Percentiles rank a stretch among this genome's conserved stretches.
These are phyloP conservation scores for Termitomyces sp. DNA, from an alignment of 768 basidiomycete species.

Conservation along the genomic window DNA sequence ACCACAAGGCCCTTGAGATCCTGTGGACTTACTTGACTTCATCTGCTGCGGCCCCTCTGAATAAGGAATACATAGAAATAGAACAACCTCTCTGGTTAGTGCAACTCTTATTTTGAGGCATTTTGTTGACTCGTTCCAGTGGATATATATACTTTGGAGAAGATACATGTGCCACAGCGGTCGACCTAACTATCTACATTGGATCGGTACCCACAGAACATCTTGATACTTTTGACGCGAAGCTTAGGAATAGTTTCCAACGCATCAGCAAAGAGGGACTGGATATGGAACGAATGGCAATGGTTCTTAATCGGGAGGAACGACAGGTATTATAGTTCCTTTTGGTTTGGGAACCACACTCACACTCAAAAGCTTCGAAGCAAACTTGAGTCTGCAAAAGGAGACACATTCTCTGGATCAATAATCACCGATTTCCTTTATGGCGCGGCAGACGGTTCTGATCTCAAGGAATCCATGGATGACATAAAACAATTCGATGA, in stretches of 20 bases:
- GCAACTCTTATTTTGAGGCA: not conserved
- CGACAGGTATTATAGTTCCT: constrained; percentile 54
- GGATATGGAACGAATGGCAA: constrained; percentile 87
- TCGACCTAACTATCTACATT: constrained; percentile 73
- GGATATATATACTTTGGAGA: constrained; percentile 85
- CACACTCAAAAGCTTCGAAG: constrained; percentile 62
- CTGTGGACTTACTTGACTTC: constrained; percentile 88
- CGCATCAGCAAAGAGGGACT: constrained; percentile 72
- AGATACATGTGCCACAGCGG: constrained; percentile 66
- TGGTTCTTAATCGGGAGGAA: constrained; percentile 84
- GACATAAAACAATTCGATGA: constrained; percentile 70
- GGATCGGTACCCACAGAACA: constrained; percentile 82
- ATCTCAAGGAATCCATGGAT: constrained; percentile 69
- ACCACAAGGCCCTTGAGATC: constrained; percentile 71
- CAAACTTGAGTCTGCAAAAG: constrained; percentile 78
- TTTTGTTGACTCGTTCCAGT: constrained; percentile 32
- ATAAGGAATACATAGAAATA: constrained; percentile 91
- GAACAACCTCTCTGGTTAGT: constrained; percentile 83
- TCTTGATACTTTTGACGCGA: constrained; percentile 67
- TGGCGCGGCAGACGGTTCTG: constrained; percentile 77
- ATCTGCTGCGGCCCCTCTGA: constrained; percentile 74
- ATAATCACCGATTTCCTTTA: constrained; percentile 87
- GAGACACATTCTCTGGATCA: constrained; percentile 70
- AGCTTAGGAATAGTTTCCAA: constrained; percentile 64
- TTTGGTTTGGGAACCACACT: not conserved